These are phyloP conservation scores for Suhomyces emberorum DNA, from an alignment of 805 yeast species.

Conservation along the genomic window DNA sequence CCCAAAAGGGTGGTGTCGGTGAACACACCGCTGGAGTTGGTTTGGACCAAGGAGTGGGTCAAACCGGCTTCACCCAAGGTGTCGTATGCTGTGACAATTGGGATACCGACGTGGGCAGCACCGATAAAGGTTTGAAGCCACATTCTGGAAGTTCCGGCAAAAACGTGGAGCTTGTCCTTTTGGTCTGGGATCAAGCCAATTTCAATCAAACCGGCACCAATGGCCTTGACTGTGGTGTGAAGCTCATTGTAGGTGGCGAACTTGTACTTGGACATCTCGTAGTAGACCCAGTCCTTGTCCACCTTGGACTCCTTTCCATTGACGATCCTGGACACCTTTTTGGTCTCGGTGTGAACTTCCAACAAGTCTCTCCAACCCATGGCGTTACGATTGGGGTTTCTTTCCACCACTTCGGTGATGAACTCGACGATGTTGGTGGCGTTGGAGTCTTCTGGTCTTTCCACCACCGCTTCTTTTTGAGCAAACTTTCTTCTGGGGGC, in stretches of 20 bases:
- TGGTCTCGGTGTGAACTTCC: conserved; percentile 74
- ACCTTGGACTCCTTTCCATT: conserved; percentile 72
- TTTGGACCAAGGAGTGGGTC: conserved; percentile 79
- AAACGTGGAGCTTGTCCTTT: conserved; percentile 69
- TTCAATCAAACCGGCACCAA: conserved; percentile 73
- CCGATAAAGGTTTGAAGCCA: conserved; percentile 91
- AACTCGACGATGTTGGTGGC: conserved; percentile 71
- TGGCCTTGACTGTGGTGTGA: conserved; percentile 42
- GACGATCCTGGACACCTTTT: conserved; percentile 66
- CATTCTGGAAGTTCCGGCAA: conserved; percentile 80
- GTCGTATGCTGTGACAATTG: conserved; percentile 94
- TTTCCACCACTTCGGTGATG: conserved; percentile 56
- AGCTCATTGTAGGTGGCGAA: conserved; percentile 63
- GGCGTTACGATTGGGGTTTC: conserved; percentile 51
- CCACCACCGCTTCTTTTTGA: conserved; percentile 47
- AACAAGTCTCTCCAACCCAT: conserved; percentile 78
- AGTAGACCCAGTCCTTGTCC: conserved; percentile 86
- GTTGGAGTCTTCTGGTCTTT: conserved; percentile 60
- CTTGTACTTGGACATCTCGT: conserved; percentile 71
- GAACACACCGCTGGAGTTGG: conserved; percentile 74
- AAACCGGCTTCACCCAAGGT: conserved; percentile 88
- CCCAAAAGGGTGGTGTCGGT: conserved; percentile 75
- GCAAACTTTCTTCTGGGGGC: conserved; percentile 72
- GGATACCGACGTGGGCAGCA: conserved; percentile 70
- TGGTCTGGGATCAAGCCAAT: conserved; percentile 66